Base-by-base conservation (phyloP, 2,329 filamentous ascomycete species). In the Neospermospora avenae region DNA sequence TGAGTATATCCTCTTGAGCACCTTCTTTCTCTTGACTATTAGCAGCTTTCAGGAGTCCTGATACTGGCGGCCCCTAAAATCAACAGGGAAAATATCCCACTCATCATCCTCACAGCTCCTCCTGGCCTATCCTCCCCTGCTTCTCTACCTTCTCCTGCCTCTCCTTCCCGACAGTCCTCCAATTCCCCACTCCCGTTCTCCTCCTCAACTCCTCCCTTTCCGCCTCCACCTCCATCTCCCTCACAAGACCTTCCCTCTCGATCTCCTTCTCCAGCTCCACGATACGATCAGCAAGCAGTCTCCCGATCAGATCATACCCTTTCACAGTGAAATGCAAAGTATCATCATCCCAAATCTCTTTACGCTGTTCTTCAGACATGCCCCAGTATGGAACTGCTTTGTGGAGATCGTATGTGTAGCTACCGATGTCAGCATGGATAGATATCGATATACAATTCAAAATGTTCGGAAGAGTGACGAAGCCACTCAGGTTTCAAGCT, bases 261-360 rank as follows among this genome's bases (percentile, higher is more conserved):
- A 70, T 69, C 55, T 65, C 67, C 18, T 55, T 42, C 39, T 81
- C 66, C 41, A 86, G 73, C 31, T 77, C 75, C 48, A 83, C 74
- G 10, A 88, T 71, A 31, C 74, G 77, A 24, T 80, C 76, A 49
- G 80, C 85, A 53, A 88, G 76, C 59, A 80, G 76, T 41, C 78
- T 75, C 1, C 85, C 86, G 77, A 89, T 83, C 67, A 82, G 74
- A 68, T 86, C 79, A 74, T 89, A 88, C 7, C 86, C 86, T 6
- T 75, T 77, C 0, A 75, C 71, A 0, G 80, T 82, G 10, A 87
- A 76, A 73, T 89, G 85, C 22, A 88, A 64, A 18, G 78, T 78
- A 72, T 89, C 85, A 72, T 89, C 85, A 63, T 84, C 78, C 83
- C 84, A 88, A 67, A 84, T 81, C 59, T 73, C 74, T 1, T 74